Percentiles rank a stretch among this genome's conserved stretches.
These are phyloP conservation scores for Suhomyces terraborum DNA, from an alignment of 1,139 yeast species.

Conservation along the genomic window DNA sequence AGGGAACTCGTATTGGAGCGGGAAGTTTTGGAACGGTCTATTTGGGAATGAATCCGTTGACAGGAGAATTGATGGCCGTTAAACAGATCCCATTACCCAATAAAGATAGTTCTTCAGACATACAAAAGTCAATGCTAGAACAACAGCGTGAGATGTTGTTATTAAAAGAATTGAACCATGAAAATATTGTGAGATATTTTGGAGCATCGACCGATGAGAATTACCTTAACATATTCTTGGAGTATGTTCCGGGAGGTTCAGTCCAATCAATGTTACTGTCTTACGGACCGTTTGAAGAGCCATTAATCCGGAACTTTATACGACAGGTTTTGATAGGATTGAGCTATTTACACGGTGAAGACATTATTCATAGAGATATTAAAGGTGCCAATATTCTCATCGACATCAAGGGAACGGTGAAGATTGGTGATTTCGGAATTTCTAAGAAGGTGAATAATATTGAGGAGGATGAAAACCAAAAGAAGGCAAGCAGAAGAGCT, in stretches of 20 bases:
- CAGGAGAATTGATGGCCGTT: constrained; percentile 97
- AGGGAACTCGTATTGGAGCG: constrained; percentile 90
- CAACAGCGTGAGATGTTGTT: constrained; percentile 87
- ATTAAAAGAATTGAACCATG: constrained; percentile 80
- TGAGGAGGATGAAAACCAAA: constrained; percentile 26
- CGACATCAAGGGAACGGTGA: constrained; percentile 87
- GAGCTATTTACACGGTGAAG: constrained; percentile 75
- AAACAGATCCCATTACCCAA: constrained; percentile 80
- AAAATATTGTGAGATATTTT: constrained; percentile 85
- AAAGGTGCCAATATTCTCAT: constrained; percentile 91
- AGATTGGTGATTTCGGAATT: constrained; percentile 93
- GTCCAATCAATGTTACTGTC: constrained; percentile 81
- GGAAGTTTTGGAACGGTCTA: constrained; percentile 96
- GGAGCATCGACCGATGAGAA: constrained; percentile 80
- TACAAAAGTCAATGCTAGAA: constrained; percentile 67
- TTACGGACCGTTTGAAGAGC: constrained; percentile 93
- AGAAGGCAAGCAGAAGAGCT: constrained; percentile 58
- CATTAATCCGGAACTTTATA: constrained; percentile 78
- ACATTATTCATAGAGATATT: constrained; percentile 87
- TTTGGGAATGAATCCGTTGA: constrained; percentile 85
- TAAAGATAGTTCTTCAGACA: constrained; percentile 40
- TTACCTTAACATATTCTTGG: constrained; percentile 78
- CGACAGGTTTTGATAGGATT: constrained; percentile 83
- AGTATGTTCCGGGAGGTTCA: constrained; percentile 97
- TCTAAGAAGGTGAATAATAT: constrained; percentile 66